Evolutionary conservation across 441 rosid genomes (phyloP).

Genomic region (Lepidium campestre): DNA sequence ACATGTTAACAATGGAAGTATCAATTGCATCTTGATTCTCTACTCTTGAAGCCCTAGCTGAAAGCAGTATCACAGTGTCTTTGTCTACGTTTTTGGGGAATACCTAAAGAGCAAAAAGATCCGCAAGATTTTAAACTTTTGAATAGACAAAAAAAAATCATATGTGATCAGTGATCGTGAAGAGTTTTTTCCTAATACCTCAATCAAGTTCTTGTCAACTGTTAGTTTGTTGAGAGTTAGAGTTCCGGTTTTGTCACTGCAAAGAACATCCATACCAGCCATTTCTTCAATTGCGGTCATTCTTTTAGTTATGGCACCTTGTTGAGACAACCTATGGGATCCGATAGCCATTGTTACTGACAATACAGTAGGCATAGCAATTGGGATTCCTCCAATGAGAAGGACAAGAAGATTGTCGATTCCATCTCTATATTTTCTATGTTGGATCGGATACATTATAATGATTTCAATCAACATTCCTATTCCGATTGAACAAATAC

Average conservation of each 20-base stretch:
- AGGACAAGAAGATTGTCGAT: constrained; percentile 89
- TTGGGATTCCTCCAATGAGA: constrained; percentile 94
- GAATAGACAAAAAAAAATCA: background rate
- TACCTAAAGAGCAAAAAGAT: constrained; percentile 24
- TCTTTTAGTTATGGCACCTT: constrained; percentile 94
- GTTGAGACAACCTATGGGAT: constrained; percentile 88
- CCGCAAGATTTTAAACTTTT: background rate
- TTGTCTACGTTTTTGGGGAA: constrained; percentile 75
- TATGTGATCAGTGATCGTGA: background rate
- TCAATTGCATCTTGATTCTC: constrained; percentile 98
- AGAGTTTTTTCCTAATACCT: constrained; percentile 27
- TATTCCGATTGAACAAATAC: constrained; percentile 83
- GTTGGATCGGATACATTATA: constrained; percentile 85
- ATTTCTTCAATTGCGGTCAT: constrained; percentile 99
- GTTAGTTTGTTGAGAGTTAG: constrained; percentile 80
- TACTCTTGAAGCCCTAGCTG: constrained; percentile 91
- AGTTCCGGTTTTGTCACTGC: constrained; percentile 96
- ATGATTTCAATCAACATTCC: constrained; percentile 66
- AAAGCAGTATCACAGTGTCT: constrained; percentile 66
- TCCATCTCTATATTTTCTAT: constrained; percentile 71
- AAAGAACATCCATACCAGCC: constrained; percentile 98
- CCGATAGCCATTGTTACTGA: constrained; percentile 99
- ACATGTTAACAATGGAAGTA: constrained; percentile 88
- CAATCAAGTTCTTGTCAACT: constrained; percentile 73
- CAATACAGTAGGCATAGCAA: constrained; percentile 95